Conservation (phyloP, 1,139 yeast species). For the Zygoascus sp. region DNA sequence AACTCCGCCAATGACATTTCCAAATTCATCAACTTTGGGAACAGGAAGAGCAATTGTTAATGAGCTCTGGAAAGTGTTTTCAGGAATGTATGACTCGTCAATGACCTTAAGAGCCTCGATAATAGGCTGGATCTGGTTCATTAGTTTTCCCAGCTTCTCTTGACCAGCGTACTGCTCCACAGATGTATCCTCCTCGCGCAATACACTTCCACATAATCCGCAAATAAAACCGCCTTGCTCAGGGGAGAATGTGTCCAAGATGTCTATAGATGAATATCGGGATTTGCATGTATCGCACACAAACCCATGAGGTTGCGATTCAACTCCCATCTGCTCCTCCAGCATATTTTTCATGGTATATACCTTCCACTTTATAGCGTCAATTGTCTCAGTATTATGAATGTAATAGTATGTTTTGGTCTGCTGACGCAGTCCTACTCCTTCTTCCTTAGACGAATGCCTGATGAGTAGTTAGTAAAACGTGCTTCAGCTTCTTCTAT, state of each 20-base stretch:
- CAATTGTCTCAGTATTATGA: conserved; percentile 90
- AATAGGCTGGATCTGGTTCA: conserved; percentile 87
- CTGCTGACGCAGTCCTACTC: conserved; percentile 61
- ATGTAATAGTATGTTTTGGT: conserved; percentile 81
- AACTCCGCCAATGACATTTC: conserved; percentile 11
- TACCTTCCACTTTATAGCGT: conserved; percentile 93
- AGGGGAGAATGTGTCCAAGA: conserved; percentile 71
- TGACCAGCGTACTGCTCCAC: conserved; percentile 79
- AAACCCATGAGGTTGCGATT: conserved; percentile 90
- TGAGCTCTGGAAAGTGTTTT: conserved; percentile 79
- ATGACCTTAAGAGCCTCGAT: conserved; percentile 77
- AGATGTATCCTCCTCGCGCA: conserved; percentile 85
- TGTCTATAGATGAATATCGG: conserved; percentile 81
- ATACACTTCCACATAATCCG: conserved; percentile 69
- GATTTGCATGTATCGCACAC: conserved; percentile 82
- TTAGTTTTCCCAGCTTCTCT: conserved; percentile 73
- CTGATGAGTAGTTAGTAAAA: conserved; percentile 16
- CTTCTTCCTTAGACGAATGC: conserved; percentile 81
- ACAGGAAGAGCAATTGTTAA: conserved; percentile 80
- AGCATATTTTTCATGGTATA: conserved; percentile 76
- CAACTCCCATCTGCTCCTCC: conserved; percentile 71
- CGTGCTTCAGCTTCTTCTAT: not conserved
- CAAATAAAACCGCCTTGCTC: conserved; percentile 80
- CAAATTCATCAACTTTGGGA: conserved; percentile 41
- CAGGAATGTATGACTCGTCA: conserved; percentile 81